phyloP scores from a whole-genome alignment of 306 rosid species.

The Lithocarpus polystachyus region DNA sequence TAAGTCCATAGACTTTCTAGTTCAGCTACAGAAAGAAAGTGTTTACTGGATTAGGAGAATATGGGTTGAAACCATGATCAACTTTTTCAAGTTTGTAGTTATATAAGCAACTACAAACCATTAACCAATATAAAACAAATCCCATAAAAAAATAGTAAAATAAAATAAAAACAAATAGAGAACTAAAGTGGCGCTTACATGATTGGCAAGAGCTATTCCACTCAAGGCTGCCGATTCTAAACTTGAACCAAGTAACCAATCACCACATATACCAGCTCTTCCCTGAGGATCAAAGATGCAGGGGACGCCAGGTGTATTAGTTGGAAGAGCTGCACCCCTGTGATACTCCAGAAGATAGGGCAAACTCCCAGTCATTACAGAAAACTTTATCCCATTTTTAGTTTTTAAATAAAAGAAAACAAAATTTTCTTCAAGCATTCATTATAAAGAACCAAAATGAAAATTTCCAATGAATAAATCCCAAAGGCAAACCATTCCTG shows the following conservation, averaged over 20 bases:
- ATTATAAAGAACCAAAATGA: neutral
- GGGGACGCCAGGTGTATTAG: constrained; percentile 73
- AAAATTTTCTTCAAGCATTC: neutral
- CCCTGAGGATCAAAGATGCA: constrained; percentile 88
- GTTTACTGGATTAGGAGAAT: neutral
- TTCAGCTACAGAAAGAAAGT: neutral
- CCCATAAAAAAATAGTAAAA: neutral
- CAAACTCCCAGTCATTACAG: neutral
- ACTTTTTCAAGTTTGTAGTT: neutral
- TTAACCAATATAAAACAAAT: neutral
- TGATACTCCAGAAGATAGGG: constrained; percentile 11
- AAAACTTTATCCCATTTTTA: neutral
- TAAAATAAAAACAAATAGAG: neutral
- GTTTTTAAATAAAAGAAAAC: neutral
- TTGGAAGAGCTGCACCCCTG: constrained; percentile 99
- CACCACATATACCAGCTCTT: constrained; percentile 93
- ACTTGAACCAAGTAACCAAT: constrained; percentile 92
- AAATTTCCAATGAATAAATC: neutral
- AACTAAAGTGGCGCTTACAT: constrained; percentile 40
- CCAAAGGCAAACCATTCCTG: too few species aligned
- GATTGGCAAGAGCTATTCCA: constrained; percentile 80
- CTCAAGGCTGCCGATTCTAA: constrained; percentile 86
- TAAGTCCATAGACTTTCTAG: neutral
- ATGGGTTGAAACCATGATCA: neutral
- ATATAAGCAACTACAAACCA: neutral